Conservation (phyloP, 2,329 filamentous ascomycete species). For the Claviceps sp. region DNA sequence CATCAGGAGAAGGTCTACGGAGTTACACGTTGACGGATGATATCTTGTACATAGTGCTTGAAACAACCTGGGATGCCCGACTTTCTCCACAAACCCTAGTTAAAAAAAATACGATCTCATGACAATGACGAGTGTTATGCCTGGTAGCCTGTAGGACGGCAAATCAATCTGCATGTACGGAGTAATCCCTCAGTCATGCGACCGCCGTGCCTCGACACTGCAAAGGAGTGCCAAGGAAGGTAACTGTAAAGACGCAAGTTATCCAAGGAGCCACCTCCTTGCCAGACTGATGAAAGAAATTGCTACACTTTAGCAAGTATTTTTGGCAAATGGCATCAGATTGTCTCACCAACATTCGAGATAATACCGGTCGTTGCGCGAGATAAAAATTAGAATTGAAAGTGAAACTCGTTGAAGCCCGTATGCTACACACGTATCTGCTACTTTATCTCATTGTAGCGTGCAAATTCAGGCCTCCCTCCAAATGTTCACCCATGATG, state of each 20-base stretch:
- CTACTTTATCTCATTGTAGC: no score
- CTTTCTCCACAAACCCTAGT: background rate
- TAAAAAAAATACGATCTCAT: background rate
- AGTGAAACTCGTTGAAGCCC: background rate
- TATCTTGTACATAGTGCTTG: background rate
- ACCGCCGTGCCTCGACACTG: background rate
- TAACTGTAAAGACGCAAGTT: background rate
- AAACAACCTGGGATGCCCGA: background rate
- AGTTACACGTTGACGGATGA: background rate
- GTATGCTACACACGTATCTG: background rate
- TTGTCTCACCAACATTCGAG: background rate
- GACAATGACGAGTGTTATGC: background rate
- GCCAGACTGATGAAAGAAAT: background rate
- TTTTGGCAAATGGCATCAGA: background rate
- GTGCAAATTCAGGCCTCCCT: background rate
- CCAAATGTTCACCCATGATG: background rate
- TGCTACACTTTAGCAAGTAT: background rate
- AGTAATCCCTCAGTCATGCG: background rate
- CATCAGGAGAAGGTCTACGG: background rate
- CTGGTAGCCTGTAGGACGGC: background rate
- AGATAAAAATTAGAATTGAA: background rate
- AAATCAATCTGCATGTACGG: background rate
- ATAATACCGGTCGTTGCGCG: background rate
- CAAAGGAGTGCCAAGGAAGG: background rate
- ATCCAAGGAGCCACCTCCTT: background rate